A percentile compares a stretch with the other conserved stretches of the same genome.
These are phyloP conservation scores for Cavenderia fasciculata DNA, from an alignment of 78 protist species.

Conservation along the genomic window DNA sequence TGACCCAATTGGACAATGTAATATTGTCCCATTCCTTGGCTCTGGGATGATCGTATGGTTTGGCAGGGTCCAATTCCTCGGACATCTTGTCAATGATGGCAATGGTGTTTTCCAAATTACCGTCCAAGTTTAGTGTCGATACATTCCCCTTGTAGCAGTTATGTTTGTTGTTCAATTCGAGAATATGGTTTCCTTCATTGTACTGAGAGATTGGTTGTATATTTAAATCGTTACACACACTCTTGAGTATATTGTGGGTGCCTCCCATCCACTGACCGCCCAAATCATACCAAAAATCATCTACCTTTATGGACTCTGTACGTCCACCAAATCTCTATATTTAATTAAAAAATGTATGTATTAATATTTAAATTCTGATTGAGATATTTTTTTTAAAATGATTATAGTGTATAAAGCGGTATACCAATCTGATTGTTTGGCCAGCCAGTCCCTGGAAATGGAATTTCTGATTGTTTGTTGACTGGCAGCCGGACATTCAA, in stretches of 20 bases:
- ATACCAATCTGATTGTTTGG: no score
- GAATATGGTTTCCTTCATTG: constrained; percentile 74
- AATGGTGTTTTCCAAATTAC: constrained; percentile 41
- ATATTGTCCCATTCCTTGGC: constrained; percentile 13
- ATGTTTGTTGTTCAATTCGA: constrained; percentile 46
- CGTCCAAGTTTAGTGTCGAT: constrained; percentile 51
- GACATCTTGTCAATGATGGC: constrained; percentile 35
- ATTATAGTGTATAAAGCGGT: no score
- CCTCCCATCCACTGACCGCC: constrained; percentile 83
- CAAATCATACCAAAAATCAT: constrained; percentile 75
- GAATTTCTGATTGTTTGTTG: no score
- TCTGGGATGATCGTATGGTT: constrained; percentile 36
- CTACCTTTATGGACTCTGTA: constrained; percentile 63
- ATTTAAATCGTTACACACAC: constrained; percentile 27
- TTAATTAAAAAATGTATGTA: no score
- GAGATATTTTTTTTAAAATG: no score
- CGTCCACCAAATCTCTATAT: constrained; percentile 73
- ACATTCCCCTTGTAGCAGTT: constrained; percentile 53
- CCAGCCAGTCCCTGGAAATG: no score
- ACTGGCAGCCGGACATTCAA: no score
- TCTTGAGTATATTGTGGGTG: constrained; percentile 39
- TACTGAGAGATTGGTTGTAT: constrained; percentile 49
- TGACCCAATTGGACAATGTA: constrained; percentile 33
- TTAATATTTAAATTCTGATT: no score
- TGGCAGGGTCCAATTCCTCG: constrained; percentile 4